Conservation (phyloP, 2,329 filamentous ascomycete genomes). For the Cordyceps militaris region DNA sequence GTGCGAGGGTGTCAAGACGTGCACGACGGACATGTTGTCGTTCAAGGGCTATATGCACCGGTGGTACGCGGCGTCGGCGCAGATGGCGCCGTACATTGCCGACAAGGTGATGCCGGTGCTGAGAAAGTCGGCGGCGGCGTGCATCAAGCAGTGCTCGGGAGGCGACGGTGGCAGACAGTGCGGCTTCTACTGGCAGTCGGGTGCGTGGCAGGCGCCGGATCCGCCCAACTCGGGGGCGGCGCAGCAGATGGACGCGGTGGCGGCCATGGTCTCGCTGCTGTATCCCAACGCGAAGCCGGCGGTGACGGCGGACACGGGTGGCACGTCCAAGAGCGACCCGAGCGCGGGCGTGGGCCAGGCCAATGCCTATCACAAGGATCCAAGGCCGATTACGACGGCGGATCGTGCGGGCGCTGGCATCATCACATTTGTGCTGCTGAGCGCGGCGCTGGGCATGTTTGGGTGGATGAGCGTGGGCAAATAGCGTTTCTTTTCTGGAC, state of each 20-base stretch:
- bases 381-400: slow-evolving; percentile 32
- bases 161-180: slow-evolving; percentile 43
- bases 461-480: slow-evolving; percentile 42
- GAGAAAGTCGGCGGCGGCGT: slow-evolving; percentile 44
- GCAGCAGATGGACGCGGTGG: slow-evolving; percentile 53
- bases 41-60: slow-evolving; percentile 56
- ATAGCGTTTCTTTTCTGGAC: slow-evolving; percentile 13
- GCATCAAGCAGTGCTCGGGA: slow-evolving; percentile 48
- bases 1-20: slow-evolving; percentile 49
- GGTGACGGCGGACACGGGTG: slow-evolving; percentile 42
- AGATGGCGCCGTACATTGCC: slow-evolving; percentile 48
- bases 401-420: slow-evolving; percentile 43
- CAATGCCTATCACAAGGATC: slow-evolving; percentile 26
- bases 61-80: slow-evolving; percentile 47
- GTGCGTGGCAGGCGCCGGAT: slow-evolving; percentile 41
- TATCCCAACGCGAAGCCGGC: slow-evolving; percentile 34
- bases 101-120: slow-evolving; percentile 45
- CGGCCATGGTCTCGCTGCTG: slow-evolving; percentile 47
- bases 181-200: slow-evolving; percentile 47
- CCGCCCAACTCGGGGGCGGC: slow-evolving; percentile 41
- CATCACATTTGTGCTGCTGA: slow-evolving; percentile 38
- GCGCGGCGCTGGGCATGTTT: slow-evolving; percentile 33
- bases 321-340: slow-evolving; percentile 41
- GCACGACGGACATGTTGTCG: slow-evolving; percentile 56
- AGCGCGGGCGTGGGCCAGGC: slow-evolving; percentile 33